Percentiles rank a stretch among this genome's conserved stretches.
Conservation (phyloP, 495 filamentous ascomycete genomes). For the Delitschia confertaspora region DNA sequence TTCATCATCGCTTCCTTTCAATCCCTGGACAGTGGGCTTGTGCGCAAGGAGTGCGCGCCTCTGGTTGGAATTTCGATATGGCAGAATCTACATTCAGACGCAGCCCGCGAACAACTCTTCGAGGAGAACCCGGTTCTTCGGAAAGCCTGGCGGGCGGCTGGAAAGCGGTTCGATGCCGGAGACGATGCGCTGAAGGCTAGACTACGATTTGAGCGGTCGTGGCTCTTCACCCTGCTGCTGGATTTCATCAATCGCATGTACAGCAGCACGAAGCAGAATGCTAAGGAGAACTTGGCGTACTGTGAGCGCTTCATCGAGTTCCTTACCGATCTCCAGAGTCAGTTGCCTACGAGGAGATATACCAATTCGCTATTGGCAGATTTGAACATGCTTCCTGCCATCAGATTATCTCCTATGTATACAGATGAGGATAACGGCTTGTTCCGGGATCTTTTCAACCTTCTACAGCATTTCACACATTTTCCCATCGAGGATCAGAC, state of each 20-base stretch:
- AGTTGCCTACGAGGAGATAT: conserved; percentile 87
- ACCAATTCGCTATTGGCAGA: conserved; percentile 89
- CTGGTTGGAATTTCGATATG: conserved; percentile 91
- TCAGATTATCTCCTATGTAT: conserved; percentile 70
- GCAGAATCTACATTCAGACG: conserved; percentile 76
- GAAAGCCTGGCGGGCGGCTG: conserved; percentile 85
- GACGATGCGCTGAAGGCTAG: conserved; percentile 71
- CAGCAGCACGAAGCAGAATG: conserved; percentile 36
- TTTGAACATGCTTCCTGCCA: conserved; percentile 74
- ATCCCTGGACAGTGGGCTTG: conserved; percentile 78
- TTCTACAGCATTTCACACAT: conserved; percentile 74
- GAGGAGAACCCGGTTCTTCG: conserved; percentile 59
- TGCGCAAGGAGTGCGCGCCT: conserved; percentile 92
- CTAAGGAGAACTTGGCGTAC: conserved; percentile 61
- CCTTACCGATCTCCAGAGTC: conserved; percentile 81
- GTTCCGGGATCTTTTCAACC: conserved; percentile 67
- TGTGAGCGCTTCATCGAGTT: conserved; percentile 92
- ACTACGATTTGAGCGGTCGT: conserved; percentile 83
- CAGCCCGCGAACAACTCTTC: conserved; percentile 57
- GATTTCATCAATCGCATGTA: conserved; percentile 74
- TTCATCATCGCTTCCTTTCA: conserved; percentile 90
- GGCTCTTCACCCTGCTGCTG: conserved; percentile 80
- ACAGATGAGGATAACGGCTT: conserved; percentile 64
- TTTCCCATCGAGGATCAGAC: conserved; percentile 92
- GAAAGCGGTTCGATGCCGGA: conserved; percentile 77